These are phyloP conservation scores for Ophiosphaerella herpotricha DNA, from an alignment of 2,329 filamentous ascomycete species.

Conservation along the genomic window DNA sequence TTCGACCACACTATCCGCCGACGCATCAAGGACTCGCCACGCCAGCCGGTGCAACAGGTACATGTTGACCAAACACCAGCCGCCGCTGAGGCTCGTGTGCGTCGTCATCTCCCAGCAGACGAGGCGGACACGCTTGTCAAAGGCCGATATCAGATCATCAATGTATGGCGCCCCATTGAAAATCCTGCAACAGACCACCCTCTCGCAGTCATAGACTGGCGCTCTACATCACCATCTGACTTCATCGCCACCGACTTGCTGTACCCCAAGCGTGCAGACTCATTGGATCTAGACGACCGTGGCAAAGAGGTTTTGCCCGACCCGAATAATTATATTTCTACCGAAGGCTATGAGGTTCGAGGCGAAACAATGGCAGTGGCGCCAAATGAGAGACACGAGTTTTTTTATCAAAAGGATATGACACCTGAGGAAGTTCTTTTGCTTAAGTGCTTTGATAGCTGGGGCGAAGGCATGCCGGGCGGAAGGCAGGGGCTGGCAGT, in stretches of 20 bases:
- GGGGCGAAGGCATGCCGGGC: conserved; percentile 48
- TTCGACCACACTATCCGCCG: conserved; percentile 75
- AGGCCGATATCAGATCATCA: conserved; percentile 68
- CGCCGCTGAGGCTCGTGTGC: conserved; percentile 65
- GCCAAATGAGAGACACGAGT: conserved; percentile 62
- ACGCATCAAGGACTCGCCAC: conserved; percentile 57
- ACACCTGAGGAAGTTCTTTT: conserved; percentile 60
- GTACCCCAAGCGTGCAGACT: conserved; percentile 55
- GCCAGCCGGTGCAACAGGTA: conserved; percentile 70
- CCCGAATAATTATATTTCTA: conserved; percentile 51
- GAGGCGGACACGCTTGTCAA: conserved; percentile 63
- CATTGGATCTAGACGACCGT: conserved; percentile 57
- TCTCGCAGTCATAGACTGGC: conserved; percentile 70
- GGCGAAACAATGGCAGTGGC: conserved; percentile 67
- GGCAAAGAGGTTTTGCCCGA: conserved; percentile 63
- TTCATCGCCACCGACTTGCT: conserved; percentile 66
- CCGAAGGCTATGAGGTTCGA: conserved; percentile 64
- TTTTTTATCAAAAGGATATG: conserved; percentile 72
- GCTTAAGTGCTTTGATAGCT: conserved; percentile 56
- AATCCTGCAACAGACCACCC: conserved; percentile 68
- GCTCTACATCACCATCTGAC: conserved; percentile 61
- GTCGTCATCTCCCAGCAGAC: conserved; percentile 60
- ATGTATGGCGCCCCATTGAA: conserved; percentile 71
- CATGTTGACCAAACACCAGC: conserved; percentile 73
- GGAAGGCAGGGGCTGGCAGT: conserved; percentile 49